Conservation (phyloP, 495 filamentous ascomycete genomes). For the Penicillium simplicissimum region DNA sequence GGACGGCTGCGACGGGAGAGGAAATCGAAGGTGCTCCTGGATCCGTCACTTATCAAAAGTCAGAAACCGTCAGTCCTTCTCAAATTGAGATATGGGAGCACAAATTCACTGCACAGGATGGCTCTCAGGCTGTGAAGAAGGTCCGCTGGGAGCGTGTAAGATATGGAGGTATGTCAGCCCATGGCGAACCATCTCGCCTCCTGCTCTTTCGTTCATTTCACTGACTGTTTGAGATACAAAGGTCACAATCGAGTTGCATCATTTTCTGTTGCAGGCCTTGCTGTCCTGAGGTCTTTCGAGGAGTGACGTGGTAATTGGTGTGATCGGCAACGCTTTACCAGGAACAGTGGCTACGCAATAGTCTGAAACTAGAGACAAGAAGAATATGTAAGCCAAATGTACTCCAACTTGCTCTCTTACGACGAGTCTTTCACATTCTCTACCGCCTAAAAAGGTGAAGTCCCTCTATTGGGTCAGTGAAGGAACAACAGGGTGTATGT, state of each 20-base stretch:
- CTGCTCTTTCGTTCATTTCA: conserved; percentile 5
- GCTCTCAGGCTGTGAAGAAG: conserved; percentile 44
- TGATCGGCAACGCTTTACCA: neutral
- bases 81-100: conserved; percentile 44
- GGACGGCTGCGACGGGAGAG: conserved; percentile 46
- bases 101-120: conserved; percentile 27
- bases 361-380: too few relatives aligned
- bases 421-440: too few relatives aligned
- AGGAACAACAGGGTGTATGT: too few relatives aligned
- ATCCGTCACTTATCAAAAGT: conserved; percentile 39
- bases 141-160: conserved; percentile 48
- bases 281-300: conserved; percentile 66
- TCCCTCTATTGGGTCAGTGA: too few relatives aligned
- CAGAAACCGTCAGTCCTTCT: conserved; percentile 30
- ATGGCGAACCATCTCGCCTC: neutral
- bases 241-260: conserved; percentile 54
- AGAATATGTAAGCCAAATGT: too few relatives aligned
- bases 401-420: too few relatives aligned
- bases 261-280: conserved; percentile 56
- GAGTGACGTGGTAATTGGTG: conserved; percentile 18
- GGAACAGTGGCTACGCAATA: too few relatives aligned
- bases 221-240: neutral
- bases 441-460: too few relatives aligned
- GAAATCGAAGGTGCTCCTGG: conserved; percentile 57
- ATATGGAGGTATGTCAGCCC: conserved; percentile 46